These are phyloP conservation scores for Gracilaria caudata DNA, from an alignment of 23 red algal genomes.

Conservation along the genomic window DNA sequence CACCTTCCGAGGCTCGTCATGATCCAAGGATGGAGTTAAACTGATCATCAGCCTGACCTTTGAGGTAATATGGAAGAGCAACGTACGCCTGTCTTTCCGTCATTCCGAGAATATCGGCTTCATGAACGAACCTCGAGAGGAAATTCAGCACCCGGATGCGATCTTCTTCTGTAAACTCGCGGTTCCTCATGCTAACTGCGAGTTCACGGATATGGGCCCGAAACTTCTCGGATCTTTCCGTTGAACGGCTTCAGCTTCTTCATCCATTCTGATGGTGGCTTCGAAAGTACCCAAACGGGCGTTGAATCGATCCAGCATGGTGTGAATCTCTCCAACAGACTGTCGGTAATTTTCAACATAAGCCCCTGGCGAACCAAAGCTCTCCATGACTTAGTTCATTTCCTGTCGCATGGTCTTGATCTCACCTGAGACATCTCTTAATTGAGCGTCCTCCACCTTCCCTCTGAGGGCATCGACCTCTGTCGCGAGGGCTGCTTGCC, in stretches of 20 bases:
- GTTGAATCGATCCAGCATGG: neutral
- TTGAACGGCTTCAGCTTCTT: constrained; percentile 19
- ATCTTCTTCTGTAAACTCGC: constrained; percentile 9
- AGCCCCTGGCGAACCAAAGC: too few species aligned
- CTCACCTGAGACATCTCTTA: neutral
- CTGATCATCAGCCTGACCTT: constrained; percentile 17
- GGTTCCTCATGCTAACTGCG: neutral
- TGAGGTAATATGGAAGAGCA: constrained; percentile 28
- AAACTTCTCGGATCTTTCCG: neutral
- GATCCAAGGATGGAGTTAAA: neutral
- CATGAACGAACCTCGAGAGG: constrained; percentile 4
- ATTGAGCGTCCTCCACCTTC: neutral
- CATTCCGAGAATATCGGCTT: constrained; percentile 11
- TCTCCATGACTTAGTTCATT: too few species aligned
- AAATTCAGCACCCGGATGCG: constrained; percentile 32
- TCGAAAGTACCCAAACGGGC: neutral
- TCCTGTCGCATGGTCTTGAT: too few species aligned
- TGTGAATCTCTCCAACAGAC: too few species aligned
- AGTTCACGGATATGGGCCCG: neutral
- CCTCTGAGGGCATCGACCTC: neutral
- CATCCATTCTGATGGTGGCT: constrained; percentile 1
- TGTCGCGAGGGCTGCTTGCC: neutral
- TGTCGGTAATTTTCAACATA: too few species aligned
- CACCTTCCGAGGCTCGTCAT: constrained; percentile 3
- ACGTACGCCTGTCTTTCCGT: constrained; percentile 9